Base-by-base conservation (phyloP, 2,329 filamentous ascomycete species). In the Fusarium sp. region DNA sequence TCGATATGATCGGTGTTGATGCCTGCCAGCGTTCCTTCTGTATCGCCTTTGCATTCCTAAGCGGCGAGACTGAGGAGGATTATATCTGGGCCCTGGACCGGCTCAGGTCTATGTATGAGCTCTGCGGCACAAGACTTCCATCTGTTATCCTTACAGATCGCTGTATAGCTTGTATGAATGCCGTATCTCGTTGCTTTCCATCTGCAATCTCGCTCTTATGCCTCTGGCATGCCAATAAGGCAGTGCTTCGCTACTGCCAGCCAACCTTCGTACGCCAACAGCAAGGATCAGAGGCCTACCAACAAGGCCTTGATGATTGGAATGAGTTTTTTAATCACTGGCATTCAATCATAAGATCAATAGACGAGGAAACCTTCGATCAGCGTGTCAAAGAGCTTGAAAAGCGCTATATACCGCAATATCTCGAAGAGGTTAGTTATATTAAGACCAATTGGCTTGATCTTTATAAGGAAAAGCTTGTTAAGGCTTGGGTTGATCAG, bases 21-120 rank as follows among this genome's bases (percentile, higher is more conserved):
- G 47, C 56, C 18, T 69, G 43, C 25, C 18, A 74, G 42, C 63
- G 64, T 5, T 77, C 65, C 18, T 74, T 75, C 47, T 75, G 49
- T 47, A 69, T 77, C 25, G 56, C 64, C 12, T 76, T 76, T 60
- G 64, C 28, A 28, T 60, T 43, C 33, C 19, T 60, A 7, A 60
- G 46, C 23, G 35, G 57, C 25, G 46, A 60, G 33, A 32, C 9
- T 21, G 33, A 60, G 33, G 5, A 50, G 9, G 57, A 60, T 28
- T 52, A 49, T 30, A 33, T 23, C 11, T 52, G 19, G 57, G 44
- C 33, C 21, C 13, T 52, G 7, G 46, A 49, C 16, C 28, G 30
- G 19, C 33, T 60, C 5, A 18, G 57, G 10, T 47, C 23, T 9
- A 9, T 60, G 18, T 60, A 30, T 25, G 25, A 52, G 21, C n/a